Evolutionary conservation across 768 basidiomycete genomes (phyloP).

Genomic region (Imleria badia): DNA sequence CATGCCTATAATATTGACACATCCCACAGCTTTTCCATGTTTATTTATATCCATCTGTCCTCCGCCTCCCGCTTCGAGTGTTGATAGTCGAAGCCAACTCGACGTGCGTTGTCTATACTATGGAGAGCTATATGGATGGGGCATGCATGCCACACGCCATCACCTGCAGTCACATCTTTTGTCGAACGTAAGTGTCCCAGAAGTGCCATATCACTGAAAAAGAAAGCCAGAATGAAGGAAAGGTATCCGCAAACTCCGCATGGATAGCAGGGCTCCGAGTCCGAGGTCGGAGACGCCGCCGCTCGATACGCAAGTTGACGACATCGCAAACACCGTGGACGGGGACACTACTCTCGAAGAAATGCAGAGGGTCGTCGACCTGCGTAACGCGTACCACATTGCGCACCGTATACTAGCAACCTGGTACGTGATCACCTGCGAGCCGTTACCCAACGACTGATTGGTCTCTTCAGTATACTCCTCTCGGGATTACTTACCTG

Average conservation of each 20-base stretch:
- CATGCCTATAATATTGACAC: background rate
- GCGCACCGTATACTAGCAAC: background rate
- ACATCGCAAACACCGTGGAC: background rate
- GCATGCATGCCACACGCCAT: constrained; percentile 3
- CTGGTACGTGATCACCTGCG: background rate
- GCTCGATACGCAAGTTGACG: background rate
- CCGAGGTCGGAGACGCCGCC: background rate
- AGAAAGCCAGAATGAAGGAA: background rate
- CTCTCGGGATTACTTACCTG: background rate
- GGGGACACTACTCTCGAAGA: constrained; percentile 3
- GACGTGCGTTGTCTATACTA: constrained; percentile 16
- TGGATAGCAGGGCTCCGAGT: background rate
- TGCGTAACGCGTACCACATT: background rate
- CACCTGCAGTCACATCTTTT: constrained; percentile 15
- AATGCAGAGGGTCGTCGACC: background rate
- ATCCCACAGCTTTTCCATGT: background rate
- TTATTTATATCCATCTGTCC: too few relatives aligned
- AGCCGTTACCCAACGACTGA: background rate
- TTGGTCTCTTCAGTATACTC: background rate
- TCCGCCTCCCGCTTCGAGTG: background rate
- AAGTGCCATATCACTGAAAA: too few relatives aligned
- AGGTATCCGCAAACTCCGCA: background rate
- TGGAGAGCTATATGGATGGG: constrained; percentile 4
- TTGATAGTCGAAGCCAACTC: constrained; percentile 5
- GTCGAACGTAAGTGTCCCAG: constrained; percentile 5